Evolutionary conservation across 345 rosid genomes (phyloP), one percentile per base, ranked within the genome.

Genomic region (Barbarea vulgaris): DNA sequence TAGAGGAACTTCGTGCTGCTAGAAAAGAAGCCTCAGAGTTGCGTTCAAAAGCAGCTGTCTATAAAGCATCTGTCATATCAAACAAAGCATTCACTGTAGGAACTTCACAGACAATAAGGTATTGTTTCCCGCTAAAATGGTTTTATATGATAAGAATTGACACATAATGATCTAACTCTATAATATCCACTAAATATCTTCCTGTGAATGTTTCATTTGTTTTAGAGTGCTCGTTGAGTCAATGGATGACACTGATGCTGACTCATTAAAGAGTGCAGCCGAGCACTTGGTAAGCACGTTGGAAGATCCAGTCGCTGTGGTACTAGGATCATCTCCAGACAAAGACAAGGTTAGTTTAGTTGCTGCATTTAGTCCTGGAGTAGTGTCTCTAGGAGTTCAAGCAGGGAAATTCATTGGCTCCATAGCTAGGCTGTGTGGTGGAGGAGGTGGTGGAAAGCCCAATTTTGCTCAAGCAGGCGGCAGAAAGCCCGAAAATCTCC

Each of bases 381-480:
- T 91, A 9, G 89, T 91, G 51, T 77, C 82, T 75, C 52, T 89
- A 28, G 98, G 98, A 4, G 79, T 94, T 64, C 89, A 88, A 79
- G 98, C 98, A 4, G 98, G 97, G 64, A 91, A 88, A 77, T 89
- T 94, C 75, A 88, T 91, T 39, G 95, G 95, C 8, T 76, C 97
- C 15, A 79, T 94, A 52, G 97, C 98, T 34, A 91, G 87, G 74
- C 13, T 88, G 67, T 91, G 98, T 8, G 95, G 95, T 1, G 98
- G 97, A 73, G 98, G 98, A 47, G 98, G 98, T 0, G 98, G 96
- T 22, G 98, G 98, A 61, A 84, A 88, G 74, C 92, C 96, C 9
- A 91, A 90, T 80, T 94, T 94, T 14, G 93, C 98, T 70, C 98
- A 94, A 84, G 98, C 98, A 11, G 97, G 98, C 3, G 96, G 97